Evolutionary conservation across 2,329 filamentous ascomycete species (phyloP), one percentile per base, ranked within the genome.

Genomic region (Aureobasidium uvarum): DNA sequence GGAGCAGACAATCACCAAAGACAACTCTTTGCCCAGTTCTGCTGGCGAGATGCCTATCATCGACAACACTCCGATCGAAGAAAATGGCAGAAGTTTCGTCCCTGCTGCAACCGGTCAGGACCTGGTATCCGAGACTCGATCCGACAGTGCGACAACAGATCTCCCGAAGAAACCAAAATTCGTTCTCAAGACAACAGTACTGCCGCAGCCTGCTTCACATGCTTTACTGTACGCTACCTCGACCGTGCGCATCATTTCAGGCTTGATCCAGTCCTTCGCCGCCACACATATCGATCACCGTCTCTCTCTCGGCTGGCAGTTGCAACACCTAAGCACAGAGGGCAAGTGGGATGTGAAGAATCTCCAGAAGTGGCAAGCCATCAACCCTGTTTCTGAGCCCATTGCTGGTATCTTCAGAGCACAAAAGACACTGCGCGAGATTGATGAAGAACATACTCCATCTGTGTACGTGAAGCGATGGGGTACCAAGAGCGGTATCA

Each of bases 271-370:
- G 66, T 88, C 90, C 68, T 98, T 98, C 72, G 83, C 97, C 33
- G 82, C 86, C 20, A 81, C 83, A 3, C 84, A 92, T 71, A 83
- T 97, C 63, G 93, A 93, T 11, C 83, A 86, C 11, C 87, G 92
- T 10, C 84, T 97, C 16, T 90, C 87, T 1, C 85, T 94, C 33
- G 91, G 89, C 50, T 98, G 94, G 93, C 94, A 98, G 77, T 81
- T 98, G 18, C 90, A 94, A 71, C 89, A 95, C 72, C 85, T 98
- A 28, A 91, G 90, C 2, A 91, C 89, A 1, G 90, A 92, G 70
- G 93, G 93, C 3, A 98, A 98, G 78, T 98, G 94, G 94, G 94
- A 97, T 73, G 92, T 98, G 70, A 98, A 98, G 79, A 98, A 98
- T 72, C 82, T 97, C 13, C 87, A 85, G 66, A 98, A 98, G 74